phyloP scores from a whole-genome alignment of 2,329 filamentous ascomycete species.

The Cytospora paraplurivora region DNA sequence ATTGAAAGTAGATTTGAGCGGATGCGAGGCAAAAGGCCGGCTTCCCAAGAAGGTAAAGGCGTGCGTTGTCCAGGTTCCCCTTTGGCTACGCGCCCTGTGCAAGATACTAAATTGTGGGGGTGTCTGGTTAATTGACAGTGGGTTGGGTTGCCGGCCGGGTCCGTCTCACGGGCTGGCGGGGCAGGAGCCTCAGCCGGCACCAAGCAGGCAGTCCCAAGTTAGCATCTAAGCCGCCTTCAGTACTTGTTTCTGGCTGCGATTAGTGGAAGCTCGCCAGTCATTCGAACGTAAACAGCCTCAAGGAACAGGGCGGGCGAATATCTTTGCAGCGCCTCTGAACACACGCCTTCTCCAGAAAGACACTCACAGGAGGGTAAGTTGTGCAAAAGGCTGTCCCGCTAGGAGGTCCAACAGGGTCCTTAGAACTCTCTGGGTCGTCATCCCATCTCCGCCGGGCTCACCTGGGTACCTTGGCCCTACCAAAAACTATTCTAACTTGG shows the following conservation, averaged over 20 bases:
- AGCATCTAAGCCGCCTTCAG: background rate
- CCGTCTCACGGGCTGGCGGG: conserved; percentile 5
- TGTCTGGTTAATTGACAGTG: background rate
- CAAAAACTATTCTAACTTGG: conserved; percentile 8
- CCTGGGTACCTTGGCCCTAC: background rate
- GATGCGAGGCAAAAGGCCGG: background rate
- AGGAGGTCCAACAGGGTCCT: conserved; percentile 14
- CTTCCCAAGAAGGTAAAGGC: background rate
- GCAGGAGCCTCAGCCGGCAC: conserved; percentile 10
- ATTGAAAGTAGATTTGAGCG: too few relatives aligned
- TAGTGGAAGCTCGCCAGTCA: background rate
- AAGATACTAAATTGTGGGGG: conserved; percentile 1
- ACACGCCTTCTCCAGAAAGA: background rate
- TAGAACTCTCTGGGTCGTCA: background rate
- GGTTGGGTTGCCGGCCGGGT: conserved; percentile 22
- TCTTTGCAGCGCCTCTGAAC: background rate
- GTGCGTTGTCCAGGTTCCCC: background rate
- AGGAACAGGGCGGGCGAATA: background rate
- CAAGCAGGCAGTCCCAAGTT: conserved; percentile 4
- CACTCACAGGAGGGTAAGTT: conserved; percentile 1
- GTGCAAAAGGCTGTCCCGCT: background rate
- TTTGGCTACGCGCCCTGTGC: background rate
- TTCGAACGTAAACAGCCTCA: background rate
- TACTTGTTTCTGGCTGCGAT: background rate
- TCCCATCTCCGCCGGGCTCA: conserved; percentile 4